Base-by-base conservation (phyloP, 345 rosid species). In the Microthlaspi erraticum region DNA sequence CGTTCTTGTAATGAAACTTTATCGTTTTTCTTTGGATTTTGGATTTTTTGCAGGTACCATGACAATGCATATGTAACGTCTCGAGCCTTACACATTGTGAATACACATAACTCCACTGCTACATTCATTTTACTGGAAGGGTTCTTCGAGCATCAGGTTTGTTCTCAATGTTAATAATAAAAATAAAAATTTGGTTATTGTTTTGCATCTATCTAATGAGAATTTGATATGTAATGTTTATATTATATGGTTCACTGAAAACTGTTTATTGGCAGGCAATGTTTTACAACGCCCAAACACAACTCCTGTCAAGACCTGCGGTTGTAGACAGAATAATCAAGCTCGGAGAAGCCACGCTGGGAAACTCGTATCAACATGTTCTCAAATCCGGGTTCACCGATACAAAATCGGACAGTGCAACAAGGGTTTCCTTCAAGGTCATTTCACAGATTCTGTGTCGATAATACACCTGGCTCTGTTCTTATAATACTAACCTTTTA, bases 341-440 rank as follows among this genome's bases (percentile, higher is more conserved):
- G 72, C 80, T 86, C 51, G 82, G 87, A 9, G 36, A 83, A 34
- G 53, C 10, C n/a, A 74, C 71, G 5, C 72, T 86, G 9, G 92
- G 99, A 59, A 77, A 82, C 51, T 82, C 97, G 2, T 83, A 78
- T 44, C 62, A 37, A 5, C 58, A 80, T 37, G 72, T 66, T 2
- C 70, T 93, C 10, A 72, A 80, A 76, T 79, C 87, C 11, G 97
- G 93, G 14, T 86, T 93, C 49, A 73, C 10, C 18, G 71, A 84
- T 69, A 75, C 60, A 2, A 70, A 63, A 42, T 82, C 92, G 7
- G 96, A 90, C 81, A 84, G 67, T 45, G 76, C 83, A 63, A 87
- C 97, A 16, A 81, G 92, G 71, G 82, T 90, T 53, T 88, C 94
- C 45, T 90, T 93, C 81, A 88, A 84, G 97, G 97, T 93, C 33